Conservation (phyloP, 495 filamentous ascomycete species). For the Hypoxylon trugodes region DNA sequence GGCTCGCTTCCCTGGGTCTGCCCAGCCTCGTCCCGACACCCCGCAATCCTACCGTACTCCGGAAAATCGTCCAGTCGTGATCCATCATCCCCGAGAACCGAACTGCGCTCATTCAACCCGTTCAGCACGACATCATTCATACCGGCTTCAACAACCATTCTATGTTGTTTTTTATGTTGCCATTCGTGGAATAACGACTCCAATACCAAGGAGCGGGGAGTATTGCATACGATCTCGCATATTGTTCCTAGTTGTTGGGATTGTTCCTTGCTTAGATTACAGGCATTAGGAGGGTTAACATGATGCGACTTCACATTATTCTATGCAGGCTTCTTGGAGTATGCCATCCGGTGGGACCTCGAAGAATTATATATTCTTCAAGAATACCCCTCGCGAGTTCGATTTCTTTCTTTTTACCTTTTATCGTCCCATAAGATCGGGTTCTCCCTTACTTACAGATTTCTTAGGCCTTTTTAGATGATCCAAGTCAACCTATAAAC, state of each 20-base stretch:
- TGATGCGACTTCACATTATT: conserved; percentile 10
- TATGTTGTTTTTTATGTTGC: neutral
- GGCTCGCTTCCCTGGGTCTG: conserved; percentile 18
- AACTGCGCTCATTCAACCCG: conserved; percentile 20
- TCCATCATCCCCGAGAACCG: conserved; percentile 31
- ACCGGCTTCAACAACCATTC: conserved; percentile 4
- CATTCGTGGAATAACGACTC: conserved; percentile 21
- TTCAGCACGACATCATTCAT: conserved; percentile 34
- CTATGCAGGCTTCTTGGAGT: neutral
- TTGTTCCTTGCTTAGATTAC: neutral
- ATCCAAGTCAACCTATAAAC: neutral
- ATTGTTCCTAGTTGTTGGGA: conserved; percentile 3
- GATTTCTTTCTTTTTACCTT: neutral
- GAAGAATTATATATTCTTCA: conserved; percentile 12
- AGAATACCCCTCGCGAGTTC: neutral
- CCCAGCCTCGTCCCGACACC: conserved; percentile 18
- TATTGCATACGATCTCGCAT: conserved; percentile 12
- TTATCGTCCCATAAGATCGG: neutral
- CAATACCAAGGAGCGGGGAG: conserved; percentile 13
- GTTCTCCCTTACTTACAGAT: neutral
- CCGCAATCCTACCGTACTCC: conserved; percentile 28
- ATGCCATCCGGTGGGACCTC: neutral
- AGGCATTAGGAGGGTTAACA: neutral
- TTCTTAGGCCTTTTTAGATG: neutral
- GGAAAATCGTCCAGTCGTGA: conserved; percentile 19